Evolutionary conservation across 2,329 filamentous ascomycete genomes (phyloP).

Genomic region (Aspergillus pseudotamarii): DNA sequence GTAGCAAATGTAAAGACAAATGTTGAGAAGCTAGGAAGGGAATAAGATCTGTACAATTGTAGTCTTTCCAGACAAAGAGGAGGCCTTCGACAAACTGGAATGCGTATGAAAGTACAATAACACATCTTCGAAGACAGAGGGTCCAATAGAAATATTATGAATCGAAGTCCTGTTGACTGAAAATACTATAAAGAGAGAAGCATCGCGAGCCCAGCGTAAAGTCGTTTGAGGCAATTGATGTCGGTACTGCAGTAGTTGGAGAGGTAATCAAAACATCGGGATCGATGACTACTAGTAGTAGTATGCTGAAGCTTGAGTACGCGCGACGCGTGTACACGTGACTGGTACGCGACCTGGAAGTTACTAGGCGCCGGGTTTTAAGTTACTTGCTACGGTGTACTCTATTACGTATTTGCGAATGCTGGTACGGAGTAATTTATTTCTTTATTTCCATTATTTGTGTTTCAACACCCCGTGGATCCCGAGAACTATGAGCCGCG

Average conservation of each 20-base stretch:
- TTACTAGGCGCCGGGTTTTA: background rate
- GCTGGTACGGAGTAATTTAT: background rate
- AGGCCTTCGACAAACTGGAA: constrained; percentile 26
- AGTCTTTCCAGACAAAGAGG: constrained; percentile 41
- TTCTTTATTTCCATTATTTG: background rate
- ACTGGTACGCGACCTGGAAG: background rate
- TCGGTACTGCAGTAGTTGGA: constrained; percentile 11
- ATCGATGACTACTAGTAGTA: background rate
- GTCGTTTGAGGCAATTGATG: constrained; percentile 13
- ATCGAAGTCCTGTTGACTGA: constrained; percentile 11
- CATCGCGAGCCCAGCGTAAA: constrained; percentile 1
- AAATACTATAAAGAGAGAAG: constrained; percentile 2
- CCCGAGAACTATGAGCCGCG: background rate
- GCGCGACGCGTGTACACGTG: constrained; percentile 17
- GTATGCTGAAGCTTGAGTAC: background rate
- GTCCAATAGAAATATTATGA: constrained; percentile 17
- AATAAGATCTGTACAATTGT: constrained; percentile 61
- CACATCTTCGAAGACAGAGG: constrained; percentile 19
- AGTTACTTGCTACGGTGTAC: background rate
- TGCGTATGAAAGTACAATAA: constrained; percentile 6
- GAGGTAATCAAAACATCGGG: constrained; percentile 9
- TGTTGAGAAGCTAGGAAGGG: constrained; percentile 80
- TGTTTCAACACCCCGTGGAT: background rate
- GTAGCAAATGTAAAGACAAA: constrained; percentile 61
- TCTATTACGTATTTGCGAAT: background rate